Percentiles rank a stretch among this genome's conserved stretches.
These are phyloP conservation scores for Tricholoma sp. DNA, from an alignment of 768 basidiomycete genomes.

Conservation along the genomic window DNA sequence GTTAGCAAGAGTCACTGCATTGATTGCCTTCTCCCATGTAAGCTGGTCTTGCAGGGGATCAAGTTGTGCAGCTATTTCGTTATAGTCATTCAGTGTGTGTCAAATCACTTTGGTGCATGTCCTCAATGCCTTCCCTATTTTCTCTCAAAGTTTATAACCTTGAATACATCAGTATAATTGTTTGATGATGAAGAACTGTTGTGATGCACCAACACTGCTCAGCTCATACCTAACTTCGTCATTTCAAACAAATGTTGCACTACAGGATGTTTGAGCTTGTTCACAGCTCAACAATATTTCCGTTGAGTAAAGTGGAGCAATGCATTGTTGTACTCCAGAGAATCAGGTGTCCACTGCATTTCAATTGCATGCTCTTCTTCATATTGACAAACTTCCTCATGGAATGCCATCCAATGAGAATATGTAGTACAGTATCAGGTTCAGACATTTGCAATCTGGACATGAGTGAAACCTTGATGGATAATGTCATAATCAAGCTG, in stretches of 20 bases:
- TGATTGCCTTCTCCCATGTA: background rate
- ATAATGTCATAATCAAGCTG: background rate
- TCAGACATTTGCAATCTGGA: constrained; percentile 13
- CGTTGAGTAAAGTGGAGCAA: constrained; percentile 5
- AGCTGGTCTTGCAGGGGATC: background rate
- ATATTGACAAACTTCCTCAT: constrained; percentile 14
- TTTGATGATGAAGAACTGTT: too few species aligned
- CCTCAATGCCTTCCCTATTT: too few species aligned
- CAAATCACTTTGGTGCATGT: constrained; percentile 17
- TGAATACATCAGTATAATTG: too few species aligned
- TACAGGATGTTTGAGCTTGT: constrained; percentile 27
- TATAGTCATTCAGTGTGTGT: constrained; percentile 26
- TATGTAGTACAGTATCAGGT: constrained; percentile 16
- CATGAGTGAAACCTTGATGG: constrained; percentile 20
- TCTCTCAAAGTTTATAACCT: constrained; percentile 27
- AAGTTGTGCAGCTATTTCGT: constrained; percentile 16
- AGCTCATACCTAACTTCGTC: constrained; percentile 34
- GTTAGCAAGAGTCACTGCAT: background rate
- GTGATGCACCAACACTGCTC: constrained; percentile 7
- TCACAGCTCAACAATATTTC: constrained; percentile 23
- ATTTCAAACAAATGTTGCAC: constrained; percentile 32
- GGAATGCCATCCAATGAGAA: constrained; percentile 11
- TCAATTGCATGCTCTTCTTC: constrained; percentile 21
- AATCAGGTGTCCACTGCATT: constrained; percentile 18
- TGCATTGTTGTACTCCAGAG: constrained; percentile 19